These are phyloP conservation scores for Epichloe baconii DNA, from an alignment of 2,329 filamentous ascomycete genomes.

Conservation along the genomic window DNA sequence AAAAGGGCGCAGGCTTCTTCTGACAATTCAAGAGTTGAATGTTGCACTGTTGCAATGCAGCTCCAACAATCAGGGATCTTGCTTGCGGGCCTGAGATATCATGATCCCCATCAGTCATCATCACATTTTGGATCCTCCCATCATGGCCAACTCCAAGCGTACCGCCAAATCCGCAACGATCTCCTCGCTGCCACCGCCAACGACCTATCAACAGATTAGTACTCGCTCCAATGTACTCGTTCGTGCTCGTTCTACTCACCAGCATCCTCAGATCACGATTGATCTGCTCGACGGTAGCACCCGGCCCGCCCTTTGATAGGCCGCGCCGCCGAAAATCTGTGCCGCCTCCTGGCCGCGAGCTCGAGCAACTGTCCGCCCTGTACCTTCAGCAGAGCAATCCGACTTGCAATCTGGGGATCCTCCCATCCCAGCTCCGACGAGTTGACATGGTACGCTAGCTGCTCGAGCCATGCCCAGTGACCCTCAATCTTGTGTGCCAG, in stretches of 20 bases:
- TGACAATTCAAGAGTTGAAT: not conserved
- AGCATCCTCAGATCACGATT: conserved; percentile 32
- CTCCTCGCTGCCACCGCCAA: conserved; percentile 42
- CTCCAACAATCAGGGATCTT: too few species aligned
- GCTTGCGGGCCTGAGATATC: too few species aligned
- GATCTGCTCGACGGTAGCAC: conserved; percentile 38
- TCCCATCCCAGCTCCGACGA: conserved; percentile 10
- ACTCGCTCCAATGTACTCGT: not conserved
- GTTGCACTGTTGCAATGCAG: too few species aligned
- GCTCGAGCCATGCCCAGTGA: conserved; percentile 48
- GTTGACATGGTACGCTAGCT: conserved; percentile 42
- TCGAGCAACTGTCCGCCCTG: conserved; percentile 36
- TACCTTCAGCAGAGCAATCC: conserved; percentile 29
- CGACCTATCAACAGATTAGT: conserved; percentile 23
- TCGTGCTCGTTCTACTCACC: conserved; percentile 4
- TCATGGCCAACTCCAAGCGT: conserved; percentile 27
- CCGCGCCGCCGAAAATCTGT: conserved; percentile 39
- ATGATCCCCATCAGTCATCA: not conserved
- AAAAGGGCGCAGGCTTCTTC: not conserved
- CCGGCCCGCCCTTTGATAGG: conserved; percentile 35
- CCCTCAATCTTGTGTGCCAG: conserved; percentile 47
- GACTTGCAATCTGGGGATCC: conserved; percentile 20
- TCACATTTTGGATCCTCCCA: conserved; percentile 10
- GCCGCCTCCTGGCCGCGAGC: conserved; percentile 38
- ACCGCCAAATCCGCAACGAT: conserved; percentile 39